Base-by-base conservation (phyloP, 352 stramenopile species). In the Pythium aristosporum region DNA sequence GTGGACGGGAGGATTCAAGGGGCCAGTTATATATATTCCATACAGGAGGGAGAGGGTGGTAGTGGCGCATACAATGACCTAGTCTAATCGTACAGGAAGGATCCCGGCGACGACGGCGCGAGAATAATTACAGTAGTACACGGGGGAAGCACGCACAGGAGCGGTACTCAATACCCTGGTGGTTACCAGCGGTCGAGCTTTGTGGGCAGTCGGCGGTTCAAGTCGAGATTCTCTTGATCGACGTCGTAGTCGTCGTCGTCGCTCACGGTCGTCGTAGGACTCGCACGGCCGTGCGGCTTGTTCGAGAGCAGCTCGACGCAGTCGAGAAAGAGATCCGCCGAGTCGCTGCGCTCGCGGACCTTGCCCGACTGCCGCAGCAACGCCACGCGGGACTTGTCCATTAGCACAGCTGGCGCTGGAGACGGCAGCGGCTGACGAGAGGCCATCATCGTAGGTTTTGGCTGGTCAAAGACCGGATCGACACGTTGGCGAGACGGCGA, bases 241-340 rank as follows among this genome's bases (percentile, higher is more conserved):
- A 43, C 30, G 23, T 57, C 52, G 34, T 30, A 32, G 2, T 44
- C 34, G 1, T 50, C 60, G 21, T 57, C 54, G 25, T 60, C 41
- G 43, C 52, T 42, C 51, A 16, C 52, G 25, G 37, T 61, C 18
- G 50, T 60, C 41, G 60, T 57, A 5, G 34, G 56, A 15, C 42
- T 57, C 20, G 57, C 25, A 15, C 25, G 58, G 55, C 49, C 54
- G 1, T 64, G 55, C 1, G 37, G 50, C 48, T 84, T 80, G 13
- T 66, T 69, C 5, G 82, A 88, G 25, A 91, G 71, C 65, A 91
- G 69, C 47, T 91, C 64, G 23, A 94, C 74, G 48, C 83, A 94
- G 68, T 91, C 82, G 20, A 94, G 71, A 62, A 94, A 94, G n/a
- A 94, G 72, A 65, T 94, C 82, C 30, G 78, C 80, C 43, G 82